Conservation (phyloP, 2,329 filamentous ascomycete species). For the Beauveria sp. region DNA sequence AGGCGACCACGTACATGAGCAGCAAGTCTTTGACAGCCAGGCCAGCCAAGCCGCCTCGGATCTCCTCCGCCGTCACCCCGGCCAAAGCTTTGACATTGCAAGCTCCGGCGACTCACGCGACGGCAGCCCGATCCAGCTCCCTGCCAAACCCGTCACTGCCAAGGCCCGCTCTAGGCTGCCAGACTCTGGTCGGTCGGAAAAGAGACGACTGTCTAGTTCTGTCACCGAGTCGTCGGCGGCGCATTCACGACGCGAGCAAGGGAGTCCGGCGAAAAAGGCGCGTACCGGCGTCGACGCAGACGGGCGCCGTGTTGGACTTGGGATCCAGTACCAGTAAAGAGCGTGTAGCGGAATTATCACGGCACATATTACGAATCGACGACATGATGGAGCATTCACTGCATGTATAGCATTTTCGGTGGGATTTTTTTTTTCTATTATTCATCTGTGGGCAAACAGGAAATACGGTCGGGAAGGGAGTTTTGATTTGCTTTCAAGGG, state of each 20-base stretch:
- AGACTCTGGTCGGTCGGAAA: slow-evolving; percentile 35
- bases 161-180: slow-evolving; percentile 38
- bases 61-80: slow-evolving; percentile 58
- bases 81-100: slow-evolving; percentile 44
- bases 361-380: not conserved
- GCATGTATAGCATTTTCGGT: not conserved
- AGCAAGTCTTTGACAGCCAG: slow-evolving; percentile 61
- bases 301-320: slow-evolving; percentile 38
- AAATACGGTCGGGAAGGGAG: not conserved
- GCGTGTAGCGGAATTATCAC: not conserved
- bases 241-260: slow-evolving; percentile 18
- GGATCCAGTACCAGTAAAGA: slow-evolving; percentile 40
- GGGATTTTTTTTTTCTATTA: not conserved
- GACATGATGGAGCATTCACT: not conserved
- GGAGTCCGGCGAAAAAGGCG: slow-evolving; percentile 46
- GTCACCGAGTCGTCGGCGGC: slow-evolving; percentile 25
- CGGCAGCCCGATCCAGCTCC: slow-evolving; percentile 31
- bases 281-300: slow-evolving; percentile 35
- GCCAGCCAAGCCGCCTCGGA: slow-evolving; percentile 71
- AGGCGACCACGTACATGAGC: slow-evolving; percentile 24
- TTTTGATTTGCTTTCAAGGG: not conserved
- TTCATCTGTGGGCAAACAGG: not conserved
- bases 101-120: slow-evolving; percentile 36
- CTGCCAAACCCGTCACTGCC: slow-evolving; percentile 28
- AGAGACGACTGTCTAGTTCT: slow-evolving; percentile 41